Base-by-base conservation (phyloP, 2,329 filamentous ascomycete species). In the Ascochyta viciae-villosae region DNA sequence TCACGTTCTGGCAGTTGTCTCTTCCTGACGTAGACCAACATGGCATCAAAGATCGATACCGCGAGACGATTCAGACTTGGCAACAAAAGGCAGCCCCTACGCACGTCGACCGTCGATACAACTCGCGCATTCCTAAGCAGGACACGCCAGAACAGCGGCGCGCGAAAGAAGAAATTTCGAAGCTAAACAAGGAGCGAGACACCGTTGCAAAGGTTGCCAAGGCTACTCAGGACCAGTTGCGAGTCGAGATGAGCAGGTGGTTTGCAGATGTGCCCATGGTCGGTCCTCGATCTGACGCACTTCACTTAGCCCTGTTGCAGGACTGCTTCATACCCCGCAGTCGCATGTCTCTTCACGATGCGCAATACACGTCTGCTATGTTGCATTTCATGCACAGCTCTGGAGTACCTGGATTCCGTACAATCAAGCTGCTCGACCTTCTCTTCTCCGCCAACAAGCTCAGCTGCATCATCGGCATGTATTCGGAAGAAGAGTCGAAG, bases 301-400 rank as follows among this genome's bases (percentile, higher is more conserved):
- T 96, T 4, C 90, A 94, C 48, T 87, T 92, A 65, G 83, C 86
- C 3, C 78, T 99, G 16, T 83, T 99, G 9, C 92, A 98, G 75
- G 89, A 96, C 66, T 99, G 95, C 72, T 87, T 99, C 63, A 77
- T 98, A n/a, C 95, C 95, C 9, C 89, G 95, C 38, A 82, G 96
- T 16, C 83, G 95, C 24, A 81, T 96, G 27, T 96, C 93, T 0
- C 87, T 92, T 1, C 84, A 90, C 45, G 95, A 99, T 73, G 91
- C 94, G 0, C 91, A 96, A 64, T 99, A 91, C 78, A 89, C 87
- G 51, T 96, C 93, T 76, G 87, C 88, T 62, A 89, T 98, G 79
- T 81, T 98, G 70, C 92, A 91, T 68, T 91, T 91, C 67, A 83
- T 99, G 50, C 95, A 99, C 75, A 88, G 89, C 54, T 89, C 87